These are phyloP conservation scores for Termitomyces sp. DNA, from an alignment of 768 basidiomycete genomes.

Conservation along the genomic window DNA sequence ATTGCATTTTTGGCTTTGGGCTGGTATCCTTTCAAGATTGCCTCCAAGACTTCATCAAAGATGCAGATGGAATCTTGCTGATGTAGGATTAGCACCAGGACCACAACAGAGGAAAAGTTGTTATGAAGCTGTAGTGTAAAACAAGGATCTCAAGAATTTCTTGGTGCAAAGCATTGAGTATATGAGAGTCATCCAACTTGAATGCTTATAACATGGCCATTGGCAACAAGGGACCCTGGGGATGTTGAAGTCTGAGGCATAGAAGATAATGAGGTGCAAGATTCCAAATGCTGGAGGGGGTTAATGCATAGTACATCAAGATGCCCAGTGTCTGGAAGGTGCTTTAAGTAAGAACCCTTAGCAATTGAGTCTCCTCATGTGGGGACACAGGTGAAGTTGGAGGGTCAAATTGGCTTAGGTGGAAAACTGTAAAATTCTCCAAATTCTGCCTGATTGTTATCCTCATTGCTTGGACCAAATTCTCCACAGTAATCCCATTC, in stretches of 20 bases:
- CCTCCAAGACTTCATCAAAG: too few relatives aligned
- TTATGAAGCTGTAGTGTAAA: conserved; percentile 2
- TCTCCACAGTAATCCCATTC: too few relatives aligned
- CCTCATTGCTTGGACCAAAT: conserved; percentile 13
- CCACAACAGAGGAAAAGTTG: too few relatives aligned
- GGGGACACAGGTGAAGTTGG: neutral
- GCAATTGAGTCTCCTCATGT: neutral
- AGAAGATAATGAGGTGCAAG: too few relatives aligned
- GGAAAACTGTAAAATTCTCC: too few relatives aligned
- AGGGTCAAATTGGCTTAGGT: too few relatives aligned
- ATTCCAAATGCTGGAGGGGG: neutral
- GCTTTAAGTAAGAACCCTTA: neutral
- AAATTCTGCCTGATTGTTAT: neutral
- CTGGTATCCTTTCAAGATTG: too few relatives aligned
- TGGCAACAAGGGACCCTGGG: neutral
- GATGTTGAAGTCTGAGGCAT: neutral
- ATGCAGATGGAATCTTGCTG: too few relatives aligned
- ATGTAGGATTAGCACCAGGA: too few relatives aligned
- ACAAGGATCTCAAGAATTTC: neutral
- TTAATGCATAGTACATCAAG: neutral
- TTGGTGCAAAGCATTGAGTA: neutral
- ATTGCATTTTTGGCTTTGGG: too few relatives aligned
- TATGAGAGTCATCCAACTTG: neutral
- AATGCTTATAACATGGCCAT: neutral
- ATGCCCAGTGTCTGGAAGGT: neutral